Evolutionary conservation across 2,329 filamentous ascomycete species (phyloP), one percentile per base, ranked within the genome.

Genomic region (Aspergillus candidus): DNA sequence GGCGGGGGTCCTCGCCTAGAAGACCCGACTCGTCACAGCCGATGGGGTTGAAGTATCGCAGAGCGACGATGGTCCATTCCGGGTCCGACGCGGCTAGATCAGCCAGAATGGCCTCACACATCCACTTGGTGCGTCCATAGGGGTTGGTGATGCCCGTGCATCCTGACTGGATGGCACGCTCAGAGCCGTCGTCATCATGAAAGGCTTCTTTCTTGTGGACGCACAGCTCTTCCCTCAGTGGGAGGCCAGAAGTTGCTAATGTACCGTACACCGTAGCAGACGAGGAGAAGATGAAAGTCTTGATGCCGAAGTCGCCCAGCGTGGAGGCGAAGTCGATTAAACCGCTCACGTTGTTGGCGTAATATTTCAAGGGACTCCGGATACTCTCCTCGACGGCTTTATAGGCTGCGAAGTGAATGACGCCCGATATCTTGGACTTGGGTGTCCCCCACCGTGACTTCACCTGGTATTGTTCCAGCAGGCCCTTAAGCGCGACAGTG

Each of bases 391-490:
- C 74, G 0, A 84, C 80, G 2, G 80, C 79, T 59, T 84, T 84
- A 69, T 78, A 78, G 1, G 82, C 82, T 11, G 82, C 82, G 52
- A 84, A 84, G 56, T 85, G 82, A 45, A 85, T 83, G n/a, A 84
- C 79, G 1, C 79, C 80, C 0, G 69, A 67, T 48, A 84, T 81
- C 27, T 67, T 71, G 3, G 77, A 80, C 41, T 62, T 61, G 13
- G 68, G 59, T 11, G 58, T 50, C 17, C 59, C 56, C 62, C 63
- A 63, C 42, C 60, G 45, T 35, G 61, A 58, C 32, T 57, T 41
- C 49, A 60, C 38, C 31, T 53, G 61, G 53, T 76, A 73, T 42
- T 66, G 64, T 13, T 70, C 58, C 36, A 77, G 62, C 17, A 76
- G 56, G 8, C 60, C 51, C 37, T 61, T 61, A 56, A 78, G 70